Percentiles rank a stretch among this genome's conserved stretches.
phyloP scores from a whole-genome alignment of 2,329 filamentous ascomycete species.

The Paramyrothecium roridum region DNA sequence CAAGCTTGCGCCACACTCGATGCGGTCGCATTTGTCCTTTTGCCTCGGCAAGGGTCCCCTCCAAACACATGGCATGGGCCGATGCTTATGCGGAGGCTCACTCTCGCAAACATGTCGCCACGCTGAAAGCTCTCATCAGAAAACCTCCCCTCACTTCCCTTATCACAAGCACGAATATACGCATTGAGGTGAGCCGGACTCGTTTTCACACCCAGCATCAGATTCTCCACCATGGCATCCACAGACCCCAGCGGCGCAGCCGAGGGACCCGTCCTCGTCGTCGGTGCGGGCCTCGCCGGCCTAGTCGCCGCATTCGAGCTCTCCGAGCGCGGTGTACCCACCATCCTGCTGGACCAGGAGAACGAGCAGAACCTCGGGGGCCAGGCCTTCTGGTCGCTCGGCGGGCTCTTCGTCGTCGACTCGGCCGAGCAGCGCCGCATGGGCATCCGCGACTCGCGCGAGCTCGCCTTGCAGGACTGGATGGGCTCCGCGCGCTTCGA shows the following conservation, averaged over 20 bases:
- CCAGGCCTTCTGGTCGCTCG: slow-evolving; percentile 63
- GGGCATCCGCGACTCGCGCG: slow-evolving; percentile 56
- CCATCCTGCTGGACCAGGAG: slow-evolving; percentile 56
- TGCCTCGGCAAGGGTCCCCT: too few species aligned
- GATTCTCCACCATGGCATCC: neutral
- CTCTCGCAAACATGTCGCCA: too few species aligned
- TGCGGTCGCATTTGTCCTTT: too few species aligned
- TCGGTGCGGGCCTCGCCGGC: slow-evolving; percentile 56
- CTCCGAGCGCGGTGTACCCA: slow-evolving; percentile 43
- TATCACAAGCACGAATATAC: too few species aligned
- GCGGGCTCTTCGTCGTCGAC: slow-evolving; percentile 58
- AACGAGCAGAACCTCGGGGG: slow-evolving; percentile 54
- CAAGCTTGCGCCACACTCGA: too few species aligned
- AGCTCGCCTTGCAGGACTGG: slow-evolving; percentile 59
- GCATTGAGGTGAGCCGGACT: neutral
- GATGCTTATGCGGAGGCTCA: too few species aligned
- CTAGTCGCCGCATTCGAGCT: slow-evolving; percentile 59
- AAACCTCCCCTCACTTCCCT: too few species aligned
- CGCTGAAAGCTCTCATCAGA: too few species aligned
- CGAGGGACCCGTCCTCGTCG: slow-evolving; percentile 46
- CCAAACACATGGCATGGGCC: too few species aligned
- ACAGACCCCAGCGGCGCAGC: neutral
- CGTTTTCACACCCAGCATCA: neutral
- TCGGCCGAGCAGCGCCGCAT: slow-evolving; percentile 53
- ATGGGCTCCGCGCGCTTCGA: slow-evolving; percentile 56